Percentiles rank a stretch among this genome's conserved stretches.
These are phyloP conservation scores for Trametes coccinea DNA, from an alignment of 768 basidiomycete species.

Conservation along the genomic window DNA sequence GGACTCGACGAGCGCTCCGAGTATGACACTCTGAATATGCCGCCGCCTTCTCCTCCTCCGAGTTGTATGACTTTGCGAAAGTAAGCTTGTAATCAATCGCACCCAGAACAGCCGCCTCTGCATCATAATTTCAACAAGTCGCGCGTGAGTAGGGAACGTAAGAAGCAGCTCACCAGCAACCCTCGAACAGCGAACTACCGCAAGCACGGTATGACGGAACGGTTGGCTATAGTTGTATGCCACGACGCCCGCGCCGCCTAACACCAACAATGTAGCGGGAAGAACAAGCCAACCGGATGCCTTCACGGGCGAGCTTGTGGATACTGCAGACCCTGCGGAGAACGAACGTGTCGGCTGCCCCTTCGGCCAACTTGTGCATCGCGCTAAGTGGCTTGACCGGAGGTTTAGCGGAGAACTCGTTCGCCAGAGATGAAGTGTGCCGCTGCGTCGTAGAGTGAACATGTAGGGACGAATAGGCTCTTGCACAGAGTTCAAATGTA, in stretches of 20 bases:
- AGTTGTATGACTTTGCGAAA: conserved; percentile 52
- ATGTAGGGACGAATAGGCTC: not conserved
- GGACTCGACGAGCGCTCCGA: conserved; percentile 76
- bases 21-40: conserved; percentile 80
- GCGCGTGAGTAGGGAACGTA: not conserved
- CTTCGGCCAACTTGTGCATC: not conserved
- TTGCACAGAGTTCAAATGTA: not conserved
- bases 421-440: not conserved
- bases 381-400: not conserved
- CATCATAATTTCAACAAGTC: conserved; percentile 26
- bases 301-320: not conserved
- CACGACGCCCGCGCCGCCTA: conserved; percentile 37
- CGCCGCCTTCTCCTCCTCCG: conserved; percentile 48
- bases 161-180: conserved; percentile 56
- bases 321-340: not conserved
- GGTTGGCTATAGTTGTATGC: conserved; percentile 73
- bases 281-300: conserved; percentile 18
- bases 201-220: conserved; percentile 73
- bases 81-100: conserved; percentile 75
- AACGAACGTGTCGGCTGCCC: not conserved
- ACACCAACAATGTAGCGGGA: conserved; percentile 25
- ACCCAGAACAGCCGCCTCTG: conserved; percentile 62
- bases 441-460: conserved; percentile 11
- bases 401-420: not conserved
- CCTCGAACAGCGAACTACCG: conserved; percentile 75